Base-by-base conservation (phyloP, 257 asterid species). In the Orobanche coerulescens region DNA sequence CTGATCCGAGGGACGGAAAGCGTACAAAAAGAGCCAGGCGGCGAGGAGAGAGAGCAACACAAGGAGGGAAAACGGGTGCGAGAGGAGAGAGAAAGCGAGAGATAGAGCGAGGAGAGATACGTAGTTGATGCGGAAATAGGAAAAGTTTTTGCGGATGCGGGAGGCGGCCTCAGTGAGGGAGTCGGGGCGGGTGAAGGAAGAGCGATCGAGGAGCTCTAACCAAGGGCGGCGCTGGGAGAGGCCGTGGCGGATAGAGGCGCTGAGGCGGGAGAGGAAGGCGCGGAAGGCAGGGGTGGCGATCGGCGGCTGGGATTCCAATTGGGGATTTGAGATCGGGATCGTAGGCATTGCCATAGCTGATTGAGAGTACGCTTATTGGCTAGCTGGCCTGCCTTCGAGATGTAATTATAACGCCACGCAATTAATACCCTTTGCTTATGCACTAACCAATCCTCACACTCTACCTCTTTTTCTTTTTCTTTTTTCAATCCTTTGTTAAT, bases 201-300 rank as follows among this genome's bases (percentile, higher is more conserved):
- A 56, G 26, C 96, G 95, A 40, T 91, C 97, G 37, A 87, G 30
- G 47, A 91, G 94, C 56, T 91, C 97, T 15, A 67, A 58, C 96
- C 96, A 91, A 23, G 96, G 97, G 51, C 97, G 95, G 64, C 96
- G 94, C 69, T 81, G 95, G 26, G 96, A 66, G 73, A 84, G 67
- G 65, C 86, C 86, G 47, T 73, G 86, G 69, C 91, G 84, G 72
- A 82, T 22, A 46, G 88, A 74, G 72, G 92, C 16, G 51, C 69
- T 69, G 61, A 88, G 80, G 57, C 95, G 96, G 40, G 84, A 68
- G 66, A 84, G 54, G 65, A 87, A 87, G 28, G 86, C 67, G 44
- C 96, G 95, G 74, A 87, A 83, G 48, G 97, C 94, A 0, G 91
- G 89, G 4, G 94, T 80, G 66, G 87, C 75, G 55, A 78, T 71